Conservation (phyloP, 148 eudicot genomes). For the Nyssa sinensis region DNA sequence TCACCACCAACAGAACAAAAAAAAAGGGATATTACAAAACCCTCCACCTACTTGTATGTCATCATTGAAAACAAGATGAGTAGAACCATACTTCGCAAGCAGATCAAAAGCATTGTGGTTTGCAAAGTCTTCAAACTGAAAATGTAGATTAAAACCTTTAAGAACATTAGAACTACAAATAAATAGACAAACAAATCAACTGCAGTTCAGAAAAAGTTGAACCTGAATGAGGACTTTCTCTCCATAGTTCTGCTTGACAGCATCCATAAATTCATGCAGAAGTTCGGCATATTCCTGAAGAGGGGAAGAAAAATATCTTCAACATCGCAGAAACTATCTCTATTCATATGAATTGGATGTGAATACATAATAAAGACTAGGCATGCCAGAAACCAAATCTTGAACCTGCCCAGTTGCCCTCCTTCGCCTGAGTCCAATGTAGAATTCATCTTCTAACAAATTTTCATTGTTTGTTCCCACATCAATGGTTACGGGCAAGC, state of each 20-base stretch:
- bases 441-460: constrained; percentile 81
- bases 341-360: not conserved
- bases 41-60: constrained; percentile 73
- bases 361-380: not conserved
- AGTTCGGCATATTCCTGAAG: constrained; percentile 92
- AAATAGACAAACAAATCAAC: not conserved
- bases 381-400: constrained; percentile 5
- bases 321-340: not conserved
- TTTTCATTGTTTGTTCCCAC: constrained; percentile 93
- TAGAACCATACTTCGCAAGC: constrained; percentile 72
- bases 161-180: constrained; percentile 5
- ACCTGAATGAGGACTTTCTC: constrained; percentile 98
- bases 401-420: constrained; percentile 96
- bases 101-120: constrained; percentile 94
- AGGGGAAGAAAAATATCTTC: too few species aligned
- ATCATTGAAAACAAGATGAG: constrained; percentile 96
- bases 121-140: constrained; percentile 98
- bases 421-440: constrained; percentile 87
- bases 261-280: constrained; percentile 84
- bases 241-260: constrained; percentile 91
- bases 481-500: constrained; percentile 96
- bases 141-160: not conserved
- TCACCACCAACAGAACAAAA: too few species aligned
- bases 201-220: not conserved
- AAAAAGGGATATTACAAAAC: not conserved